Evolutionary conservation across 2,329 filamentous ascomycete species (phyloP).

Genomic region (Fusarium decemcellulare): DNA sequence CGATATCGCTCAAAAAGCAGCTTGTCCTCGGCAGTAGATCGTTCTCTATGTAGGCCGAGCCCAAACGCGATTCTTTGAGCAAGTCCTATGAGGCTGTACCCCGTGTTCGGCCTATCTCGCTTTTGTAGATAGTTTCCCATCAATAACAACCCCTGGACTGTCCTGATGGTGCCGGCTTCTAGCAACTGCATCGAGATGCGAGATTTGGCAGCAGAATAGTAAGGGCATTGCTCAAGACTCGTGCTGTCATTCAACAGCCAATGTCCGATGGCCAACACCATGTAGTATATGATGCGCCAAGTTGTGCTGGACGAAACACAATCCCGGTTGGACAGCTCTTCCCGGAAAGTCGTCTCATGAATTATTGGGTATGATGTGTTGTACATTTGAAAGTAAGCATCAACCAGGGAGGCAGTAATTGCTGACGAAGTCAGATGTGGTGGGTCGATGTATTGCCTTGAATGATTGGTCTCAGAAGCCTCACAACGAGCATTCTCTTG

Average conservation of each 20-base stretch:
- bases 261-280: conserved; percentile 49
- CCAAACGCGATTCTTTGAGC: conserved; percentile 63
- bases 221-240: conserved; percentile 33
- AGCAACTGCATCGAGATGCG: conserved; percentile 56
- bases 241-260: conserved; percentile 43
- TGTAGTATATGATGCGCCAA: conserved; percentile 45
- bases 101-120: conserved; percentile 62
- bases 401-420: conserved; percentile 45
- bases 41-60: conserved; percentile 61
- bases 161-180: conserved; percentile 58
- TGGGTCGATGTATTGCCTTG: conserved; percentile 8
- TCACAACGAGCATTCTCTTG: background rate
- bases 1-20: conserved; percentile 49
- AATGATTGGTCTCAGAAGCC: background rate
- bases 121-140: conserved; percentile 64
- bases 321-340: conserved; percentile 18
- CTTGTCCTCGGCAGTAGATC: conserved; percentile 40
- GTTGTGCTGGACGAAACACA: background rate
- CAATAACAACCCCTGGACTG: conserved; percentile 58
- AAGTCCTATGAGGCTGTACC: conserved; percentile 63
- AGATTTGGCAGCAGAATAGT: conserved; percentile 44
- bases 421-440: conserved; percentile 25
- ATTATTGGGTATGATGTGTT: conserved; percentile 59
- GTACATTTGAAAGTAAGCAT: conserved; percentile 58
- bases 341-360: conserved; percentile 58